Conservation (phyloP, 2,329 filamentous ascomycete genomes). For the Scedosporium dehoogii region DNA sequence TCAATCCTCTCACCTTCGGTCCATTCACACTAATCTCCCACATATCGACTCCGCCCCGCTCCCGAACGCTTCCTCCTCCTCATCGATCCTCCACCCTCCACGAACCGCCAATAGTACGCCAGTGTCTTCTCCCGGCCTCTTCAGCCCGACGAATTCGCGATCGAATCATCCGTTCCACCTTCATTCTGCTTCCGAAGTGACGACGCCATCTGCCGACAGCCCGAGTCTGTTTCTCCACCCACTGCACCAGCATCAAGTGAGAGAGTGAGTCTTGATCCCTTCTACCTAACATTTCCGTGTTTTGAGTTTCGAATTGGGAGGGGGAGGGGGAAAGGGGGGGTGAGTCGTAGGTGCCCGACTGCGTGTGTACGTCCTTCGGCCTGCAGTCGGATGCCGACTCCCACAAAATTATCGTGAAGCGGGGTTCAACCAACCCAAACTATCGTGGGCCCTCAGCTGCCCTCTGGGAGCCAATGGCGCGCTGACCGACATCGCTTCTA, state of each 20-base stretch:
- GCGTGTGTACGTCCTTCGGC: neutral
- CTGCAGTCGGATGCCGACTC: conserved; percentile 2
- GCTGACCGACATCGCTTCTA: conserved; percentile 20
- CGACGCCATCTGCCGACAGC: conserved; percentile 35
- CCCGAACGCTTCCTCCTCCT: neutral
- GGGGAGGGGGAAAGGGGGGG: neutral
- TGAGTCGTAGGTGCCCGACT: neutral
- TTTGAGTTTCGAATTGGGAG: neutral
- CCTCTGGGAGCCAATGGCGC: neutral
- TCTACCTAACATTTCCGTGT: neutral
- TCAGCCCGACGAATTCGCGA: conserved; percentile 40
- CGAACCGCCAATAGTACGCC: conserved; percentile 46
- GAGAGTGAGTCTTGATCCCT: conserved; percentile 51
- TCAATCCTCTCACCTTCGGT: neutral
- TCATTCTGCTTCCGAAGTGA: conserved; percentile 41
- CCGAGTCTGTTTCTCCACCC: conserved; percentile 57
- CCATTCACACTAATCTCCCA: conserved; percentile 5
- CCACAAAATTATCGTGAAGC: conserved; percentile 7
- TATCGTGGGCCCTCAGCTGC: neutral
- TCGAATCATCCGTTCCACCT: conserved; percentile 11
- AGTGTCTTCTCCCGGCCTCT: conserved; percentile 51
- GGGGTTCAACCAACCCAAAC: neutral
- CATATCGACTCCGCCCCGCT: neutral
- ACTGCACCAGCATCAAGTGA: conserved; percentile 60
- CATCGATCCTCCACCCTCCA: conserved; percentile 1